These are phyloP conservation scores for Noccaea caerulescens DNA, from an alignment of 345 rosid genomes.

Conservation along the genomic window DNA sequence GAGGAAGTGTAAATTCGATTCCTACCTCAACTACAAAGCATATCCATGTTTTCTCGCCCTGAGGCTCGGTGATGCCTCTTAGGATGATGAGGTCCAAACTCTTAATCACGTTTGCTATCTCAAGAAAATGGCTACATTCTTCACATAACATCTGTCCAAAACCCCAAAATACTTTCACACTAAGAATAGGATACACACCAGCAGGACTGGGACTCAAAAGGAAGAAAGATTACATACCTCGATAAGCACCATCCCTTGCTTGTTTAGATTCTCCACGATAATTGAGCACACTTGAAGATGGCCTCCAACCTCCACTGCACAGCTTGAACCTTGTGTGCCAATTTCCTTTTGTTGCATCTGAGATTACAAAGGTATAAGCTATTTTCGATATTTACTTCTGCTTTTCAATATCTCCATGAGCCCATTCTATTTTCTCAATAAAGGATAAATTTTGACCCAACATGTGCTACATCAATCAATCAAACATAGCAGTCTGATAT, in stretches of 20 bases:
- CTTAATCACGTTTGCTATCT: conserved; percentile 87
- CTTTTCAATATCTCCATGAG: background rate
- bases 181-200: conserved; percentile 5
- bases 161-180: conserved; percentile 26
- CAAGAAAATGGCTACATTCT: conserved; percentile 90
- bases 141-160: conserved; percentile 83
- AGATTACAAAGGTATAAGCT: conserved; percentile 35
- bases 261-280: conserved; percentile 83
- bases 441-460: background rate
- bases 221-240: conserved; percentile 56
- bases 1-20: conserved; percentile 5
- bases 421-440: background rate
- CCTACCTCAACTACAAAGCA: conserved; percentile 91
- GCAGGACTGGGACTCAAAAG: conserved; percentile 2
- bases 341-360: conserved; percentile 70
- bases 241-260: conserved; percentile 84
- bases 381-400: background rate
- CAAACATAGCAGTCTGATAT: background rate
- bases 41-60: conserved; percentile 81
- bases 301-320: conserved; percentile 93
- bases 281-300: conserved; percentile 89
- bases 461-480: conserved; percentile 14
- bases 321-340: conserved; percentile 50
- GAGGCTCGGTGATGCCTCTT: conserved; percentile 83
- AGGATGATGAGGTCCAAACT: conserved; percentile 83